Percentiles rank a stretch among this genome's conserved stretches.
These are phyloP conservation scores for Penicillium decumbens DNA, from an alignment of 2,329 filamentous ascomycete species.

Conservation along the genomic window DNA sequence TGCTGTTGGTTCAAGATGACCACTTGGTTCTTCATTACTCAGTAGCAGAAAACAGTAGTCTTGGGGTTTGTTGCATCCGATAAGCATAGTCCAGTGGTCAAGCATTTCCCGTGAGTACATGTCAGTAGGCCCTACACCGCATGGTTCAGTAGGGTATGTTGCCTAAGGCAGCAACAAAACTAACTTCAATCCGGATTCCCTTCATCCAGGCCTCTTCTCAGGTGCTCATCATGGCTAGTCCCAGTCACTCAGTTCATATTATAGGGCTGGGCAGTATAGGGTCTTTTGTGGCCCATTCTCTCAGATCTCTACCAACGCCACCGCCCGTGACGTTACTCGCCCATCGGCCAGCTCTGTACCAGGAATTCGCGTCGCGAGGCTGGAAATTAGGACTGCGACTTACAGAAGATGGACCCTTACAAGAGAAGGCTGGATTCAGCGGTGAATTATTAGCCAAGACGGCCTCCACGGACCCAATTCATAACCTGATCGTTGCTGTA, in stretches of 20 bases:
- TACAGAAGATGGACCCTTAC: conserved; percentile 7
- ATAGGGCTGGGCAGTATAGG: conserved; percentile 23
- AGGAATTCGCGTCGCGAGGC: conserved; percentile 10
- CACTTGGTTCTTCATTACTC: too few relatives aligned
- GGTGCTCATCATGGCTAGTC: conserved; percentile 4
- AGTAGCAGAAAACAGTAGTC: too few relatives aligned
- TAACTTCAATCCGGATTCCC: background rate
- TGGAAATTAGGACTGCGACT: conserved; percentile 15
- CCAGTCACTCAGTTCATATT: conserved; percentile 9
- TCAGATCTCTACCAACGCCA: conserved; percentile 15
- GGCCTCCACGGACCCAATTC: conserved; percentile 8
- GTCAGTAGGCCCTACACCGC: too few relatives aligned
- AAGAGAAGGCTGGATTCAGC: conserved; percentile 6
- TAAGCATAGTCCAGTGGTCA: too few relatives aligned
- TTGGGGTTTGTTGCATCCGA: too few relatives aligned
- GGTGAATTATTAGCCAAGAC: conserved; percentile 6
- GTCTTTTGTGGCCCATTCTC: conserved; percentile 18
- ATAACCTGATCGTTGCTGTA: conserved; percentile 16
- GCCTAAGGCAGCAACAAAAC: background rate
- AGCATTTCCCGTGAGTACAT: too few relatives aligned
- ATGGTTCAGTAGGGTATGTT: too few relatives aligned
- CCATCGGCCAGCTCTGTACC: conserved; percentile 17
- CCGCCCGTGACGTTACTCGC: conserved; percentile 19
- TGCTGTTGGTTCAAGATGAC: too few relatives aligned
- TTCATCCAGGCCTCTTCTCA: background rate